Base-by-base conservation (phyloP, 2,329 filamentous ascomycete genomes). In the Venturia pyrina region DNA sequence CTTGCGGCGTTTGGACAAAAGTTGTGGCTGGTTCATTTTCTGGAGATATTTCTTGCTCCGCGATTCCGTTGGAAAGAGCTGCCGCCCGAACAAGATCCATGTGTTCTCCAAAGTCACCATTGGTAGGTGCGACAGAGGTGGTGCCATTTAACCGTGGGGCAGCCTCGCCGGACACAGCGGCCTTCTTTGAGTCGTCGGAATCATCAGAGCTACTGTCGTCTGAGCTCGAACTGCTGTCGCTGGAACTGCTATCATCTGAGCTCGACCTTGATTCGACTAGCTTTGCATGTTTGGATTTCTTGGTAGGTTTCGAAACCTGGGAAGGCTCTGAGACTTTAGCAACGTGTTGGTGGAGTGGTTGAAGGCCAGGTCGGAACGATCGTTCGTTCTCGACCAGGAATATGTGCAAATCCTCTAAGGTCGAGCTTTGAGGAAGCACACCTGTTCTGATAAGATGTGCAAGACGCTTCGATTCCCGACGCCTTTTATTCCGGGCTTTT, bases 401-500 rank as follows among this genome's bases (percentile, higher is more conserved):
- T 1, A 8, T 43, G 37, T 68, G 63, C 57, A 87, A 73, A 65
- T 85, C 81, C 13, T 74, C 72, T 53, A 83, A 77, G 62, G 79
- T 81, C 6, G 85, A 85, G 66, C 80, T 73, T 34, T 75, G 68
- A 24, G 79, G 79, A 10, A 89, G 73, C 15, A 81, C 71, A 1
- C 83, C 84, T n/a, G 79, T 73, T 21, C 78, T 73, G 69, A 87
- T 85, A 8, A 88, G 76, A 66, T 79, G 77, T 4, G 76, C 74
- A 13, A 88, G 75, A 66, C 77, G 76, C 66, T 81, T 81, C 48
- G 77, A 74, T 64, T 81, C 74, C 66, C 80, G 81, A 50, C 80
- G 79, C 48, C 87, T 79, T 40, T 75, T 71, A 69, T 89, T 89
- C 67, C 85, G 82, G 32, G 75, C 75, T 63, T 80, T 80, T 0